Percentiles rank a stretch among this genome's conserved stretches.
Conservation (phyloP, 192 early-diverging fungal genomes). For the Diversispora epigaea region DNA sequence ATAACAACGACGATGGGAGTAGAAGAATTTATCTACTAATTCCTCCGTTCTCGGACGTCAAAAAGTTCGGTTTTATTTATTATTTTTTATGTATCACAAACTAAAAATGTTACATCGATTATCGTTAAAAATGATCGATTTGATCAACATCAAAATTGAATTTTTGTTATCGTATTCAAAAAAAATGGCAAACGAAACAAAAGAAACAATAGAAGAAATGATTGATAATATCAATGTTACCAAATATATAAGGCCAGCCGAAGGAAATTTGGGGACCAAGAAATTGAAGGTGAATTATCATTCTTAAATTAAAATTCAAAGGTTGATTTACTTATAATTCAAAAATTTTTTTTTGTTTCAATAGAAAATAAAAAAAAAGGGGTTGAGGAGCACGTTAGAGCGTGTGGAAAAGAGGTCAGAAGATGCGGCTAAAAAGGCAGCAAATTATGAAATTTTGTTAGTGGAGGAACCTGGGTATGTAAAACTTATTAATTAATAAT, state of each 20-base stretch:
- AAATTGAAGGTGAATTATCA: background rate
- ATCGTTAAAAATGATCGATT: no score
- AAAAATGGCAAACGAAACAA: no score
- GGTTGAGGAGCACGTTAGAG: conserved; percentile 64
- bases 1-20: no score
- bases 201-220: no score
- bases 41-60: no score
- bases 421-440: conserved; percentile 71
- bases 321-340: background rate
- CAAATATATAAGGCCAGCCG: conserved; percentile 6
- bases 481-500: no score
- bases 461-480: conserved; percentile 45
- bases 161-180: no score
- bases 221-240: background rate
- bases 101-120: no score
- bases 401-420: conserved; percentile 59
- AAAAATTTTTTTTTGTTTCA: background rate
- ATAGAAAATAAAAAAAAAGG: conserved; percentile 67
- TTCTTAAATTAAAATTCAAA: background rate
- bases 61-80: no score
- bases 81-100: no score
- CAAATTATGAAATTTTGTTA: conserved; percentile 75
- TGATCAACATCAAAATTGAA: no score
- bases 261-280: background rate
- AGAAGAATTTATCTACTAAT: no score